Base-by-base conservation (phyloP, 768 basidiomycete species). In the Trametes meyenii region DNA sequence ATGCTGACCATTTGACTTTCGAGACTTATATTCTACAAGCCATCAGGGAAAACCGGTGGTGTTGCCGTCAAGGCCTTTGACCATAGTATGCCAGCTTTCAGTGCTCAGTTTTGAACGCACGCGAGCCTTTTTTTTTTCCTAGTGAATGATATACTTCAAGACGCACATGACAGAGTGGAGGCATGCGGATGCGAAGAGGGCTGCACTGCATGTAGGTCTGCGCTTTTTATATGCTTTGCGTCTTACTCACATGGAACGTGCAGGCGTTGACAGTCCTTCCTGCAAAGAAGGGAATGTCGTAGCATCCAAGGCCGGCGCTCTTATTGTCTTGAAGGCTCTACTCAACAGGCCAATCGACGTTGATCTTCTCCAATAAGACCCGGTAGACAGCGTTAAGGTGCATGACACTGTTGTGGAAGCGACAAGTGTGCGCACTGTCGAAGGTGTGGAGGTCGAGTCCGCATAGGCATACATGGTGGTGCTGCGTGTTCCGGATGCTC, bases 1-100 rank as follows among this genome's bases (percentile, higher is more conserved):
- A 50, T 55, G 26, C 11, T n/a, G 14, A 21, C 49, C 21, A 48
- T n/a, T 11, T 17, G 12, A 2, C 2, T 17, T 19, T 36, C 38
- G 61, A 92, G 92, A 64, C 74, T 96, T 21, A 86, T 95, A 40
- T 90, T 96, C 67, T 94, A 91, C 66, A 94, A 95, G 62, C 72
- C 79, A 19, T 76, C 83, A 10, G 90, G 88, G 1, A 85, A 83
- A 66, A 81, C 80, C n/a, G 88, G 89, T 17, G 89, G 90, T 0
- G 78, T 89, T 6, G 83, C 89, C 33, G 83, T 85, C 2, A 92
- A 87, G 68, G 92, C 89, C 2, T 94, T 94, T 68, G 94, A 95
- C 67, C 85, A 91, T 66, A 83, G 92, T 90, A 67, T 29, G 78
- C 64, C 5, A 11, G 12, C 48, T 29, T 45, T n/a, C 6, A 0